Percentiles rank a stretch among this genome's conserved stretches.
phyloP scores from a whole-genome alignment of 1,284 basidiomycete genomes.

The Trametes pubescens region DNA sequence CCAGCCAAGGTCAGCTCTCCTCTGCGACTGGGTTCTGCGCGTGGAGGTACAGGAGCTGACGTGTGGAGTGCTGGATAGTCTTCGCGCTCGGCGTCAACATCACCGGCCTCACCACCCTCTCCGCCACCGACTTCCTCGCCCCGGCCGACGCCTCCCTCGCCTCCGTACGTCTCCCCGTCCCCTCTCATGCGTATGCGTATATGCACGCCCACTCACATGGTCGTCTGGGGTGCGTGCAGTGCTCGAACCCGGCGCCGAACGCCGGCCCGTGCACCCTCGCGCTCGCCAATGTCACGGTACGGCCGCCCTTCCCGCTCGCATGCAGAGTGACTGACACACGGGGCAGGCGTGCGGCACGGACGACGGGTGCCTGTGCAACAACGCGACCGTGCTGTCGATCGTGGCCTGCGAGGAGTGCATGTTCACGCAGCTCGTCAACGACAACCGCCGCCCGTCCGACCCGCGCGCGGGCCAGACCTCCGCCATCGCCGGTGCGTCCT shows the following conservation, averaged over 20 bases:
- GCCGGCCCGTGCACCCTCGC: conserved; percentile 46
- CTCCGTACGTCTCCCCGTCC: conserved; percentile 47
- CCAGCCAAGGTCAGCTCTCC: conserved; percentile 33
- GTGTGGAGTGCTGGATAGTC: conserved; percentile 39
- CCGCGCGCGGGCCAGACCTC: conserved; percentile 61
- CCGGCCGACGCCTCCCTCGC: conserved; percentile 51
- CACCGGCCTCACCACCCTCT: conserved; percentile 48
- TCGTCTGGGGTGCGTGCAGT: conserved; percentile 50
- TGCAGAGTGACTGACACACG: background rate
- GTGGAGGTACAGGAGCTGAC: background rate
- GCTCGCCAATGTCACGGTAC: conserved; percentile 47
- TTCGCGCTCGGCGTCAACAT: conserved; percentile 55
- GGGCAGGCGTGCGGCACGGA: conserved; percentile 45
- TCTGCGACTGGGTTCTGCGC: background rate
- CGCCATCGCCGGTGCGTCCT: conserved; percentile 56
- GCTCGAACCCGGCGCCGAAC: conserved; percentile 39
- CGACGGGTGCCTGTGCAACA: conserved; percentile 62
- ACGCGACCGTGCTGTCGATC: conserved; percentile 51
- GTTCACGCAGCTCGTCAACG: conserved; percentile 59
- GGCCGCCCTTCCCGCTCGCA: conserved; percentile 30
- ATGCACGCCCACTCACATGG: background rate
- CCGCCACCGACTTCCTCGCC: conserved; percentile 54
- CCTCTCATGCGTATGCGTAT: background rate
- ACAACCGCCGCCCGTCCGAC: conserved; percentile 58
- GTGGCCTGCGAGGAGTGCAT: conserved; percentile 69